phyloP scores from a whole-genome alignment of 2,329 filamentous ascomycete species.

The Talaromyces sp. region DNA sequence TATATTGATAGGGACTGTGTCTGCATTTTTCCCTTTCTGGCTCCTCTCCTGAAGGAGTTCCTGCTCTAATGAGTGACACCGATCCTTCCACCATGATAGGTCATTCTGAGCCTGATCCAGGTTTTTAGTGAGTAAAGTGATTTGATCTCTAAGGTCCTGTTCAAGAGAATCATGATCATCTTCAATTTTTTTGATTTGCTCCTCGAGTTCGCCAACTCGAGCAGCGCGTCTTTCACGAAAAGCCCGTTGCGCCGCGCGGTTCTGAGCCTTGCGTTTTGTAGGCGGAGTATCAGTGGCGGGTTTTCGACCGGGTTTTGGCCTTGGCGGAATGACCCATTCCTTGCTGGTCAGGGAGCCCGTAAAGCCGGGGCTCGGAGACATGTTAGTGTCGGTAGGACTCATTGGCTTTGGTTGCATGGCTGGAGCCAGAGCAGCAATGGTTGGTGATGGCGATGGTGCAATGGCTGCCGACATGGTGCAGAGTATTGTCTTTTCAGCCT shows the following conservation, averaged over 20 bases:
- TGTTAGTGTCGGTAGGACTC: background rate
- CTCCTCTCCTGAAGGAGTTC: slow-evolving; percentile 51
- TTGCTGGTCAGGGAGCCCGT: slow-evolving; percentile 65
- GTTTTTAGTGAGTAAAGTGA: slow-evolving; percentile 58
- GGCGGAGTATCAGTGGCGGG: slow-evolving; percentile 88
- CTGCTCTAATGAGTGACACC: slow-evolving; percentile 62
- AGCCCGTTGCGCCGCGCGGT: slow-evolving; percentile 83
- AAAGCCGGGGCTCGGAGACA: slow-evolving; percentile 35
- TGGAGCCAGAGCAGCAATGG: slow-evolving; percentile 27
- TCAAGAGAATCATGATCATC: slow-evolving; percentile 45
- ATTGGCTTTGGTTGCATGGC: slow-evolving; percentile 32
- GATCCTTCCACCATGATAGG: slow-evolving; percentile 46
- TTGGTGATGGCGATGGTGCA: slow-evolving; percentile 5
- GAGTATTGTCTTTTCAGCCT: background rate
- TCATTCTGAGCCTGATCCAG: slow-evolving; percentile 62
- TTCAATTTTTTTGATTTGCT: slow-evolving; percentile 49
- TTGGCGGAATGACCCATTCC: slow-evolving; percentile 81
- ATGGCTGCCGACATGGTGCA: slow-evolving; percentile 11
- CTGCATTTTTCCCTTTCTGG: slow-evolving; percentile 30
- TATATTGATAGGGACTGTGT: slow-evolving; percentile 17
- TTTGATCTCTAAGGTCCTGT: slow-evolving; percentile 55
- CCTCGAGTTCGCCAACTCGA: slow-evolving; percentile 67
- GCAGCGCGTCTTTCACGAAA: slow-evolving; percentile 86
- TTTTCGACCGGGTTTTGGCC: slow-evolving; percentile 88
- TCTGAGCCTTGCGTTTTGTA: slow-evolving; percentile 92